Percentiles rank a stretch among this genome's conserved stretches.
Evolutionary conservation across 2,329 filamentous ascomycete genomes (phyloP).

Genomic region (Chaetomiaceae sp.): DNA sequence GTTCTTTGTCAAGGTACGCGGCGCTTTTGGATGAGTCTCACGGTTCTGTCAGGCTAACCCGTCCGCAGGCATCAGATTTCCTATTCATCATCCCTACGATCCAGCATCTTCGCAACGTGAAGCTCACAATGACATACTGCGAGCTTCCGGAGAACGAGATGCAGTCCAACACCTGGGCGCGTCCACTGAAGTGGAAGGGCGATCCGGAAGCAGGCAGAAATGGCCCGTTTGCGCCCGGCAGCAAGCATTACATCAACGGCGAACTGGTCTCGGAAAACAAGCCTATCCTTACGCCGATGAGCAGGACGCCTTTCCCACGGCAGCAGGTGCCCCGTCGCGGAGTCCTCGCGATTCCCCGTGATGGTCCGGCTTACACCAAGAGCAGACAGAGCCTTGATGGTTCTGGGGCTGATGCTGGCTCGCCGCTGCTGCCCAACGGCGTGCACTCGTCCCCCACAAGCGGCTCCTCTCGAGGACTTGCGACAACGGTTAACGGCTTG

Average conservation of each 20-base stretch:
- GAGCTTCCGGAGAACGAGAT: slow-evolving; percentile 53
- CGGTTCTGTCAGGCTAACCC: slow-evolving; percentile 18
- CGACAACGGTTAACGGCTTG: slow-evolving; percentile 32
- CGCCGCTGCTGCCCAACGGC: slow-evolving; percentile 44
- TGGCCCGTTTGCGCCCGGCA: slow-evolving; percentile 51
- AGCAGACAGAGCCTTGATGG: slow-evolving; percentile 56
- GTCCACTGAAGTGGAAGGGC: slow-evolving; percentile 53
- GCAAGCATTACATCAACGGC: slow-evolving; percentile 57
- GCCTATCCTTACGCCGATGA: slow-evolving; percentile 43
- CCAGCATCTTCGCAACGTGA: slow-evolving; percentile 53
- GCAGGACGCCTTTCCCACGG: slow-evolving; percentile 52
- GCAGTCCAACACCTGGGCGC: slow-evolving; percentile 39
- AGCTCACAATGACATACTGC: slow-evolving; percentile 54
- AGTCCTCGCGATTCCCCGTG: slow-evolving; percentile 47
- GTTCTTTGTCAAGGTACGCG: slow-evolving; percentile 62
- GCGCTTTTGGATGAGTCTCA: not conserved
- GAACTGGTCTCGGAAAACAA: slow-evolving; percentile 48
- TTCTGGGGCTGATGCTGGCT: slow-evolving; percentile 45
- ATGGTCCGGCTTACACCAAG: slow-evolving; percentile 54
- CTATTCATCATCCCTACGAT: slow-evolving; percentile 54
- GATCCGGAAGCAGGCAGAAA: slow-evolving; percentile 53
- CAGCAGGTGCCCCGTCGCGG: slow-evolving; percentile 52
- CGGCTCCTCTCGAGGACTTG: slow-evolving; percentile 24
- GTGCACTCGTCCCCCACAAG: slow-evolving; percentile 43
- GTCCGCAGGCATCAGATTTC: slow-evolving; percentile 55